These are phyloP conservation scores for Podospora conica DNA, from an alignment of 495 filamentous ascomycete genomes.

Conservation along the genomic window DNA sequence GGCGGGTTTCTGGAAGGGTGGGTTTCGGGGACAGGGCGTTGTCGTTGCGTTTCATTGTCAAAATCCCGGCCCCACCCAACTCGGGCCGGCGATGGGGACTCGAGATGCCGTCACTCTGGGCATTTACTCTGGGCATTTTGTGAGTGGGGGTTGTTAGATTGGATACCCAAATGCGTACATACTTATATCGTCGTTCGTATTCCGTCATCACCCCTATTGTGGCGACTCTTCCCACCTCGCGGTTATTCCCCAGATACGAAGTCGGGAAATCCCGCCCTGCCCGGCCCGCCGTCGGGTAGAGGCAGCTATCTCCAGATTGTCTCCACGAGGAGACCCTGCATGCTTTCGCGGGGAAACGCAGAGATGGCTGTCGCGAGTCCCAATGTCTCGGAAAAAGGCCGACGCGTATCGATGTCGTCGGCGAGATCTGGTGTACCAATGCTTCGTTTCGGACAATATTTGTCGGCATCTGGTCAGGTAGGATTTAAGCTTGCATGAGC, in stretches of 20 bases:
- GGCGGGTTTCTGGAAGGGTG: too few species aligned
- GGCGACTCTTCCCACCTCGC: not conserved
- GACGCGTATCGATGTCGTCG: not conserved
- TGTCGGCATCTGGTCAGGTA: not conserved
- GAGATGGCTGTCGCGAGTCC: not conserved
- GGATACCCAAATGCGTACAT: not conserved
- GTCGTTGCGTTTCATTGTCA: not conserved
- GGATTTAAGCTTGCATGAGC: not conserved
- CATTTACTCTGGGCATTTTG: not conserved
- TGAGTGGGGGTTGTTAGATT: not conserved
- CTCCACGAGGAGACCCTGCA: not conserved
- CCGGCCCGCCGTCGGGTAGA: not conserved
- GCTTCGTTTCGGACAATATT: not conserved
- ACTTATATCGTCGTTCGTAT: not conserved
- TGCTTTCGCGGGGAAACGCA: not conserved
- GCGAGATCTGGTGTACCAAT: not conserved
- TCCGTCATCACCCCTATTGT: not conserved
- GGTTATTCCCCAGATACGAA: not conserved
- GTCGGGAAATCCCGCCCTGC: not conserved
- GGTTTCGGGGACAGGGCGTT: too few species aligned
- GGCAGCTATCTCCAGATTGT: too few species aligned
- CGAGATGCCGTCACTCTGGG: not conserved
- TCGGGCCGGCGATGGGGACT: not conserved
- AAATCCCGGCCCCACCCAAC: not conserved
- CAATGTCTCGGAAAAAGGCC: not conserved